phyloP scores from a whole-genome alignment of 805 yeast genomes.

The Candida orba region DNA sequence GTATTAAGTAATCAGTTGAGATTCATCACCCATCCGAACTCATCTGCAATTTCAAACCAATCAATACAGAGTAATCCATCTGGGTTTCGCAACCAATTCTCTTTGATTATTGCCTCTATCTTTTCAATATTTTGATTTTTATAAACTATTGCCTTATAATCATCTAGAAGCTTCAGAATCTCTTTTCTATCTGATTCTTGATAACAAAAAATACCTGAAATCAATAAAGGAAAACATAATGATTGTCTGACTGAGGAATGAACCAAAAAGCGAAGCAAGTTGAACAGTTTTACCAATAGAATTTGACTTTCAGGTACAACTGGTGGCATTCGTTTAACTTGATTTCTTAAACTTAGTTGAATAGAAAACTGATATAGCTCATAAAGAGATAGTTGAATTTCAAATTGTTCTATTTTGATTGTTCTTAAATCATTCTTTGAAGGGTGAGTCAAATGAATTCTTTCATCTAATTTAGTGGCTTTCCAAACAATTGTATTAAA shows the following conservation, averaged over 20 bases:
- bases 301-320: slow-evolving; percentile 2
- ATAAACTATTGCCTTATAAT: neutral
- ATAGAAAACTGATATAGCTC: slow-evolving; percentile 1
- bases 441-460: slow-evolving; percentile 1
- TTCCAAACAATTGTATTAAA: slow-evolving; percentile 1
- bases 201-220: neutral
- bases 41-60: slow-evolving; percentile 2
- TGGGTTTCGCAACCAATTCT: slow-evolving; percentile 1
- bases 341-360: neutral
- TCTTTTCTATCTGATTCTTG: slow-evolving; percentile 2
- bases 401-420: slow-evolving; percentile 1
- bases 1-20: neutral
- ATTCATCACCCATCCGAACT: neutral
- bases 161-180: neutral
- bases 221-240: neutral
- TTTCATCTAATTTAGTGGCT: slow-evolving; percentile 1
- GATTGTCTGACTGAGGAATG: slow-evolving; percentile 1
- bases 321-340: slow-evolving; percentile 1
- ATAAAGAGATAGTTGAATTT: slow-evolving; percentile 2
- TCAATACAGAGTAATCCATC: slow-evolving; percentile 2
- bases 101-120: neutral
- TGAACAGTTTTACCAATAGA: neutral
- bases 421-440: slow-evolving; percentile 3
- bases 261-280: slow-evolving; percentile 2
- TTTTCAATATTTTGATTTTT: neutral